A percentile compares a stretch with the other conserved stretches of the same genome.
These are phyloP conservation scores for Larix kaempferi DNA, from an alignment of 75 land plant species.

Conservation along the genomic window DNA sequence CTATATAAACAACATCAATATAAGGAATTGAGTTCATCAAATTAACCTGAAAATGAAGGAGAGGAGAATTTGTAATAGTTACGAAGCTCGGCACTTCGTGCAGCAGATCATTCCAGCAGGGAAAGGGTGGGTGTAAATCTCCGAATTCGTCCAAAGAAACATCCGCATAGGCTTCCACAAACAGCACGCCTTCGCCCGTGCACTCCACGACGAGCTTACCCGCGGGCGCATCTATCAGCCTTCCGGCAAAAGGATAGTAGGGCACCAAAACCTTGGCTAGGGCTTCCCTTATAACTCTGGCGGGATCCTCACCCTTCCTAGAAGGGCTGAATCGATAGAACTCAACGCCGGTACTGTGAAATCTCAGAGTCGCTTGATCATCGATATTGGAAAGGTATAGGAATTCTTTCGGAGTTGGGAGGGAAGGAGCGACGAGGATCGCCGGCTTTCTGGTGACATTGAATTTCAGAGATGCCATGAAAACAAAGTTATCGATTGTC, in stretches of 20 bases:
- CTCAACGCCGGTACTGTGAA: not conserved
- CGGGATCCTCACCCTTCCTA: constrained; percentile 15
- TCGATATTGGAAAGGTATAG: not conserved
- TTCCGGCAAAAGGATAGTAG: constrained; percentile 78
- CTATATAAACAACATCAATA: too few relatives aligned
- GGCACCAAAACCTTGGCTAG: constrained; percentile 59
- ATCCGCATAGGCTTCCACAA: constrained; percentile 81
- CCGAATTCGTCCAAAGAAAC: constrained; percentile 54
- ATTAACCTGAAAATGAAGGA: constrained; percentile 65
- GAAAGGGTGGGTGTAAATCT: constrained; percentile 63
- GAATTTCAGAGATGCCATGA: too few relatives aligned
- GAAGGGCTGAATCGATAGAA: not conserved
- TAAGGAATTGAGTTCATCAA: not conserved
- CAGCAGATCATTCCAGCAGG: constrained; percentile 69
- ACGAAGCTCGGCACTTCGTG: constrained; percentile 64
- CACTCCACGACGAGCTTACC: constrained; percentile 72
- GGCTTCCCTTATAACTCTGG: constrained; percentile 44
- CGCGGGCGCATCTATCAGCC: constrained; percentile 60
- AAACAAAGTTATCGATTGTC: too few relatives aligned
- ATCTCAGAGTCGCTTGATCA: not conserved
- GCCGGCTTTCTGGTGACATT: too few relatives aligned
- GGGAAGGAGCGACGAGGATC: not conserved
- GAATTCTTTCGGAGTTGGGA: not conserved
- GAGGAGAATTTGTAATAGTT: constrained; percentile 65
- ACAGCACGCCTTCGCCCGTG: constrained; percentile 71